Evolutionary conservation across 495 filamentous ascomycete species (phyloP).

Genomic region (Melanomma pulvis-pyrius): DNA sequence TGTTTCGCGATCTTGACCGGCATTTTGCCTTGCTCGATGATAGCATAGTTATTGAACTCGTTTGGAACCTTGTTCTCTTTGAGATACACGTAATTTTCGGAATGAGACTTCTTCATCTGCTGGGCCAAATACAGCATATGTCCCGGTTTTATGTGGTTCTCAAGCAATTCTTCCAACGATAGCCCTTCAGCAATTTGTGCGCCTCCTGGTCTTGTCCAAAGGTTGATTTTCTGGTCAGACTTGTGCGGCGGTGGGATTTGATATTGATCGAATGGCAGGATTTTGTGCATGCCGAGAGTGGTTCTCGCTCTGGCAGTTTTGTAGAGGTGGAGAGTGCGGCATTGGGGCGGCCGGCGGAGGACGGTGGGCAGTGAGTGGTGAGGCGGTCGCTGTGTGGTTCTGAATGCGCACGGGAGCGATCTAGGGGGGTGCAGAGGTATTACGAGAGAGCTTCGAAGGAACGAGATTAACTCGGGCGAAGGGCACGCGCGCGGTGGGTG

Average conservation of each 20-base stretch:
- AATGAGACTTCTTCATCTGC: neutral
- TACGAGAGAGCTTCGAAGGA: neutral
- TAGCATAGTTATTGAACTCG: conserved; percentile 7
- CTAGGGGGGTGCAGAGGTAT: neutral
- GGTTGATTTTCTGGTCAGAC: conserved; percentile 11
- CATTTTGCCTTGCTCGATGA: neutral
- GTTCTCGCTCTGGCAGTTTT: conserved; percentile 1
- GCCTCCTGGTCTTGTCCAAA: neutral
- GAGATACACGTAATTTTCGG: neutral
- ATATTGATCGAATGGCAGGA: conserved; percentile 18
- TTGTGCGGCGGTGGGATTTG: neutral
- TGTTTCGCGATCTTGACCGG: neutral
- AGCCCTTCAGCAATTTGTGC: conserved; percentile 2
- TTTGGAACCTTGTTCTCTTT: neutral
- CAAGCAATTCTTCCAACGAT: neutral
- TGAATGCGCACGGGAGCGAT: neutral
- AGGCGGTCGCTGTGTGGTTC: neutral
- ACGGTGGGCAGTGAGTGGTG: neutral
- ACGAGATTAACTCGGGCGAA: neutral
- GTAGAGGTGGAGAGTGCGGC: conserved; percentile 22
- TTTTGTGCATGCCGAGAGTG: conserved; percentile 12
- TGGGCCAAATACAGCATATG: conserved; percentile 1
- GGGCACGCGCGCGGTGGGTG: neutral
- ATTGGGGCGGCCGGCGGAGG: conserved; percentile 2
- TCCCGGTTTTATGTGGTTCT: conserved; percentile 6